Evolutionary conservation across 257 asterid species (phyloP), one percentile per base, ranked within the genome.

Genomic region (Nemophila menziesii): DNA sequence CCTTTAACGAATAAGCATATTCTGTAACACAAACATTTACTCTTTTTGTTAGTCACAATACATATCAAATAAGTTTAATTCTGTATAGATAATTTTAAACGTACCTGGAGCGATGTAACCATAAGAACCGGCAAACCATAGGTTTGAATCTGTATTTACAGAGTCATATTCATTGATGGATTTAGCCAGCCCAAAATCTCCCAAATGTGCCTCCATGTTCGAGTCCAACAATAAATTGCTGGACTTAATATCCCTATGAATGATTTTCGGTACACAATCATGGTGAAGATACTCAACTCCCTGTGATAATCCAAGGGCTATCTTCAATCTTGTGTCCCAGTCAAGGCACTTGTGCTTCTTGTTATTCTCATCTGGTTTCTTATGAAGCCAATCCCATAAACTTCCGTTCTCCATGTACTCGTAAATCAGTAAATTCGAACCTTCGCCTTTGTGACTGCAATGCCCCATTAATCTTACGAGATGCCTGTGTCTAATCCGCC

Each of bases 31-130:
- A 26, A 36, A 14, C 43, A 17, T 16, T 11, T 24, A 17, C 1
- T 36, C 11, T n/a, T 22, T 42, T 39, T 2, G 27, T 51, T 10
- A 42, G 44, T 16, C 5, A 8, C 16, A 14, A 33, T 33, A 26
- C 18, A 24, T 39, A 16, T 26, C n/a, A n/a, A n/a, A n/a, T 20
- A 22, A 13, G 13, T 52, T 1, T 8, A 22, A 38, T 5, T 2
- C 16, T 14, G 33, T 26, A 11, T 17, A 14, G 36, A 5, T 5
- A 7, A 29, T 20, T 16, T 6, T 18, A 5, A 11, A 39, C 12
- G 1, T 75, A 82, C 97, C 97, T 71, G 97, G 97, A 43, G 97
- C 97, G 38, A 87, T 80, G 45, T 87, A 87, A 38, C 95, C 97
- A 21, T 77, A 87, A 58, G 97, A 87, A 53, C 97, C 95, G 27